These are phyloP conservation scores for Sistotremastrum niveocremeum DNA, from an alignment of 768 basidiomycete genomes.

Conservation along the genomic window DNA sequence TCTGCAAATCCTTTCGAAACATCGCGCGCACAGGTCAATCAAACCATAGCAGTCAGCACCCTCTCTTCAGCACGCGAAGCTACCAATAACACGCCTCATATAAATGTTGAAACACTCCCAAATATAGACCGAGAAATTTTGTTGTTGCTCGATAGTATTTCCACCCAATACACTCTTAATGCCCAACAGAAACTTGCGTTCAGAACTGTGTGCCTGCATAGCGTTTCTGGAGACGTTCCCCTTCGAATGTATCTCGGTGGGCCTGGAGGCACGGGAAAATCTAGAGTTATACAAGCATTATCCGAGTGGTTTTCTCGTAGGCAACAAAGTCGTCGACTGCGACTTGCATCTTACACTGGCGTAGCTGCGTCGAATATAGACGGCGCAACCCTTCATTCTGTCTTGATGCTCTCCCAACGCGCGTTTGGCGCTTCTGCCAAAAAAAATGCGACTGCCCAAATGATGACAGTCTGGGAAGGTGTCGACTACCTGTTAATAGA, in stretches of 20 bases:
- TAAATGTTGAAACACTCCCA: no score
- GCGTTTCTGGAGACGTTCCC: constrained; percentile 4
- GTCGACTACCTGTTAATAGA: constrained; percentile 1
- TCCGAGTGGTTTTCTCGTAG: constrained; percentile 16
- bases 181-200: constrained; percentile 22
- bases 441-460: background rate
- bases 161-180: constrained; percentile 23
- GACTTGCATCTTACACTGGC: constrained; percentile 23
- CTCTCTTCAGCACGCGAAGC: no score
- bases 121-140: no score
- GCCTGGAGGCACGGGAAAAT: constrained; percentile 31
- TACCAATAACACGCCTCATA: no score
- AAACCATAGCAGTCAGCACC: no score
- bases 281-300: constrained; percentile 23
- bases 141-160: no score
- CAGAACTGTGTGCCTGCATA: constrained; percentile 18
- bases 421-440: no score
- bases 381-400: constrained; percentile 28
- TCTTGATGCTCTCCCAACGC: constrained; percentile 7
- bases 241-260: constrained; percentile 25
- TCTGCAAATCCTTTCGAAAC: no score
- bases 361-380: constrained; percentile 25
- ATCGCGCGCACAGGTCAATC: no score
- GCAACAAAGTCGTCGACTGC: constrained; percentile 14
- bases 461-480: background rate